Evolutionary conservation across 2,329 filamentous ascomycete genomes (phyloP), one percentile per base, ranked within the genome.

Genomic region (Cercospora canescens): DNA sequence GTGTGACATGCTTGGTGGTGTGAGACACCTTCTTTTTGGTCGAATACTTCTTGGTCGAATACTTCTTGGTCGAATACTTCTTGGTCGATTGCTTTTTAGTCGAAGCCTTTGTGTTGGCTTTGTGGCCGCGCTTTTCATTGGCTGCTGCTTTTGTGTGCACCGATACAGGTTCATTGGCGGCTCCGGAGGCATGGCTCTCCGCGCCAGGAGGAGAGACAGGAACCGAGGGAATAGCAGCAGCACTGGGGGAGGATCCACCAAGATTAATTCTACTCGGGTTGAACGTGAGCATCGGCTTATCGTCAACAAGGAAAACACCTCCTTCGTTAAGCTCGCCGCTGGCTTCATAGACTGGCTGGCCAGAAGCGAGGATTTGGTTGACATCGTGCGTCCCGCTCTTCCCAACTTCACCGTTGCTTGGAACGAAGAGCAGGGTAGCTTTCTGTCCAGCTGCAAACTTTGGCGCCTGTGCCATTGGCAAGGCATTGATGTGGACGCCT

Each of bases 251-350:
- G 14, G 34, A 30, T 14, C 21, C 24, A 16, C 35, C 39, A 14
- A 8, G 26, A 30, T 8, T 45, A 16, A 61, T 12, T 52, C 59
- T 61, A 32, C 28, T 54, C 12, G 59, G 45, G 6, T 54, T 34
- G 14, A 30, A 45, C 16, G 59, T 62, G 26, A 62, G 50, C 24
- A 39, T 34, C 14, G 59, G 59, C 30, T 34, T n/a, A 14, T 48
- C 59, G 14, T 54, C 48, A 18, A 54, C 59, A 26, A 62, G 48
- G 59, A 62, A 62, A 39, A 62, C 59, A 3, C 59, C 59, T 35
- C 28, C 32, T 26, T 34, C 41, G 32, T 18, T 62, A 45, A 62
- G 35, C 16, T 62, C 59, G 26, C 41, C 59, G 45, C 24, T 62
- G 45, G 59, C 41, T 39, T 52, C 30, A 32, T 62, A 62, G 8